Percentiles rank a stretch among this genome's conserved stretches.
These are phyloP conservation scores for Suillus sp. DNA, from an alignment of 768 basidiomycete genomes.

Conservation along the genomic window DNA sequence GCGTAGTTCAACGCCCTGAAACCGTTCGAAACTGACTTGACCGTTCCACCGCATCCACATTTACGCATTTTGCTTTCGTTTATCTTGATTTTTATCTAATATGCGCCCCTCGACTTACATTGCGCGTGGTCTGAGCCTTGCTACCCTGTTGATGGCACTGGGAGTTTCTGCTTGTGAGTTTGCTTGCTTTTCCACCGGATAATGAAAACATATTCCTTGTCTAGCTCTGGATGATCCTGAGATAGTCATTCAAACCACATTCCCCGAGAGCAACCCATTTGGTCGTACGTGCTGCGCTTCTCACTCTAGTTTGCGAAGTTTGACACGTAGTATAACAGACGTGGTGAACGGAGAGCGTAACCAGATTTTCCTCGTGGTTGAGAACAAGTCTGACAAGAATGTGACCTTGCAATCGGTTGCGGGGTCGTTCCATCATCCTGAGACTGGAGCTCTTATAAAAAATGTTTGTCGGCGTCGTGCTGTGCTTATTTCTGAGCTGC, in stretches of 20 bases:
- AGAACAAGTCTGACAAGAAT: conserved; percentile 76
- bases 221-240: conserved; percentile 49
- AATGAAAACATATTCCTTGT: not conserved
- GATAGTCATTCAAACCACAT: conserved; percentile 54
- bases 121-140: conserved; percentile 29
- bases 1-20: not conserved
- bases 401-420: conserved; percentile 65
- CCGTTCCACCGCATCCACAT: conserved; percentile 3
- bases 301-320: not conserved
- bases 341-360: conserved; percentile 85
- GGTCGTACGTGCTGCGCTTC: conserved; percentile 56
- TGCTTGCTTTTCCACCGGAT: not conserved
- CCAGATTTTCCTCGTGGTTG: conserved; percentile 60
- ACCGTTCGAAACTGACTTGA: conserved; percentile 3
- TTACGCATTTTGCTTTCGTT: conserved; percentile 3
- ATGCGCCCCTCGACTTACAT: conserved; percentile 39
- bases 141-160: conserved; percentile 31
- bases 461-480: conserved; percentile 51
- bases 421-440: conserved; percentile 69
- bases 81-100: conserved; percentile 9
- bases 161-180: conserved; percentile 34
- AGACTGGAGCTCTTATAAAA: conserved; percentile 64
- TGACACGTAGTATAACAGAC: conserved; percentile 45
- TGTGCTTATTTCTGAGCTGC: not conserved
- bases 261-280: conserved; percentile 74